phyloP scores from a whole-genome alignment of 148 eudicot species.

The Talinum fruticosum region DNA sequence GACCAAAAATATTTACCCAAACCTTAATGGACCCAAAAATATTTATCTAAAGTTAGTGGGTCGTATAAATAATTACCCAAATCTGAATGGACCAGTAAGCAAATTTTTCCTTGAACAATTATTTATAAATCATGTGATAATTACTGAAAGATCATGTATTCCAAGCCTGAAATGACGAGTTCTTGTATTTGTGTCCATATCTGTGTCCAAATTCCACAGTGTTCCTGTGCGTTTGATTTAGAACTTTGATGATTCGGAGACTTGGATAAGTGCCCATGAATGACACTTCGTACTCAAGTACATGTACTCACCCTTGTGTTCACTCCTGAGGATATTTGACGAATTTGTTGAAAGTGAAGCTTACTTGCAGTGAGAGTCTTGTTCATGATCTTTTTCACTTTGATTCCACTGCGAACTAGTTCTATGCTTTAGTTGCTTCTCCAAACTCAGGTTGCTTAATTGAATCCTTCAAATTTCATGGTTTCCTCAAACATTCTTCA shows the following conservation, averaged over 20 bases:
- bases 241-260: neutral
- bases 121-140: neutral
- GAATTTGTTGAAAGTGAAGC: neutral
- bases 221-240: neutral
- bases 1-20: too few relatives aligned
- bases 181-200: neutral
- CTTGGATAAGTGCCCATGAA: neutral
- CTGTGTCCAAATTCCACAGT: neutral
- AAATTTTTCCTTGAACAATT: too few relatives aligned
- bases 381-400: neutral
- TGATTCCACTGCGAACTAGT: neutral
- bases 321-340: neutral
- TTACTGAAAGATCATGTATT: neutral
- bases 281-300: neutral
- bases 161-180: neutral
- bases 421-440: neutral
- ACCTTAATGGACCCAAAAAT: too few relatives aligned
- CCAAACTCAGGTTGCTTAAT: neutral
- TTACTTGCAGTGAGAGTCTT: neutral
- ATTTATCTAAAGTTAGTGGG: too few relatives aligned
- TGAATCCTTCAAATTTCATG: conserved; percentile 2
- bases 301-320: neutral
- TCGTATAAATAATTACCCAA: too few relatives aligned
- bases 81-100: too few relatives aligned
- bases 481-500: conserved; percentile 29